Evolutionary conservation across 495 filamentous ascomycete genomes (phyloP).

Genomic region (Penicillium coprophilum): DNA sequence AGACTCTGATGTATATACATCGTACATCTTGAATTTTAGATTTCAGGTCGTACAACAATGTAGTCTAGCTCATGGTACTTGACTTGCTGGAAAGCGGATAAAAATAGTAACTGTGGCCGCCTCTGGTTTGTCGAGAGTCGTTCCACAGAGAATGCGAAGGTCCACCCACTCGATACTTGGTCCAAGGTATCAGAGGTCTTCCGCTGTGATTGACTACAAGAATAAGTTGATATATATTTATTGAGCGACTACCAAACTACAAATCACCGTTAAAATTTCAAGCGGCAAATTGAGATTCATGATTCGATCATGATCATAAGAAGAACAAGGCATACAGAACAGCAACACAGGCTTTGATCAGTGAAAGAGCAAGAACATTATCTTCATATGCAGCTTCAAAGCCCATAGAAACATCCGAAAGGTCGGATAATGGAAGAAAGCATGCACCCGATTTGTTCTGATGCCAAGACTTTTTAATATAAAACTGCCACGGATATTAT

Average conservation of each 20-base stretch:
- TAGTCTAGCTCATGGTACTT: background rate
- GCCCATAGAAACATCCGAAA: background rate
- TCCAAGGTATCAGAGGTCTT: too few relatives aligned
- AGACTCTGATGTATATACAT: too few relatives aligned
- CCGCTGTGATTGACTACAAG: too few relatives aligned
- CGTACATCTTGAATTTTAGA: too few relatives aligned
- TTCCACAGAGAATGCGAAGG: background rate
- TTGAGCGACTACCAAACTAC: too few relatives aligned
- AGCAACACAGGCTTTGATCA: background rate
- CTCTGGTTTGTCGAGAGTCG: background rate
- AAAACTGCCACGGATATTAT: slow-evolving; percentile 9
- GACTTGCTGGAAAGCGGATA: background rate
- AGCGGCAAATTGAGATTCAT: background rate
- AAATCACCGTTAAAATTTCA: too few relatives aligned
- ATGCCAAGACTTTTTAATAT: slow-evolving; percentile 7
- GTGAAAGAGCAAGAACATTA: background rate
- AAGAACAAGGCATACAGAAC: background rate
- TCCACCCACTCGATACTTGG: too few relatives aligned
- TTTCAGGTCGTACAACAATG: background rate
- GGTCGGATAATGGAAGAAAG: background rate
- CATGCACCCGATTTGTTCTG: background rate
- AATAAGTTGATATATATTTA: too few relatives aligned
- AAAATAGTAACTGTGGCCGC: background rate
- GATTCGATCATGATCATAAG: background rate
- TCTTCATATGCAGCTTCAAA: background rate